A percentile compares a stretch with the other conserved stretches of the same genome.
Evolutionary conservation across 2,329 filamentous ascomycete species (phyloP).

Genomic region (Aureobasidium vineae): DNA sequence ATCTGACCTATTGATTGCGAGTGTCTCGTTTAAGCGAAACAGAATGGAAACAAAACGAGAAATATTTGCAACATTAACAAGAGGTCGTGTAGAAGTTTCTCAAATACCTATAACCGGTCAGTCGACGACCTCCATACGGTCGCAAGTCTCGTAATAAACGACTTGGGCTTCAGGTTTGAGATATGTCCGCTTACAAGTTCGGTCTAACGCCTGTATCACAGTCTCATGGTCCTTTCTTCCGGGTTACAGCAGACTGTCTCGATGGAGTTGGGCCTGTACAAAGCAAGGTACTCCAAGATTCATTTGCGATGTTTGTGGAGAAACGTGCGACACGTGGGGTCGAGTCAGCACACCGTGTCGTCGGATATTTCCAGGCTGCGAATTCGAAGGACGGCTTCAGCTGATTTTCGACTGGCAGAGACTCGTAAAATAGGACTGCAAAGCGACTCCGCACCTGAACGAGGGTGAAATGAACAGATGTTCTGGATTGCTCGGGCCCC

Average conservation of each 20-base stretch:
- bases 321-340: constrained; percentile 4
- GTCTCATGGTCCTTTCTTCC: constrained; percentile 4
- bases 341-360: background rate
- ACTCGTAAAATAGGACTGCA: constrained; percentile 8
- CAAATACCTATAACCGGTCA: constrained; percentile 13
- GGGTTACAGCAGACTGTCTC: background rate
- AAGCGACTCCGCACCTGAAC: constrained; percentile 23
- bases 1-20: constrained; percentile 18
- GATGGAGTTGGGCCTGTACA: background rate
- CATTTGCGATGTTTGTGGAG: constrained; percentile 16
- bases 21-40: background rate
- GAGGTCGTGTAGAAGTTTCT: background rate
- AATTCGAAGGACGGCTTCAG: background rate
- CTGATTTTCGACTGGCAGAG: constrained; percentile 1
- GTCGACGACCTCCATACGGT: background rate
- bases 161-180: background rate
- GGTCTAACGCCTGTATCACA: constrained; percentile 4
- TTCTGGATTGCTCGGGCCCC: constrained; percentile 26
- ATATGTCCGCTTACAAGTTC: background rate
- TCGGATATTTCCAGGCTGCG: background rate
- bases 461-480: constrained; percentile 22
- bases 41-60: background rate
- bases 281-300: constrained; percentile 8
- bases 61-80: constrained; percentile 19
- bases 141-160: background rate